A percentile compares a stretch with the other conserved stretches of the same genome.
Evolutionary conservation across 768 basidiomycete species (phyloP).

Genomic region (Mycena sanguinolenta): DNA sequence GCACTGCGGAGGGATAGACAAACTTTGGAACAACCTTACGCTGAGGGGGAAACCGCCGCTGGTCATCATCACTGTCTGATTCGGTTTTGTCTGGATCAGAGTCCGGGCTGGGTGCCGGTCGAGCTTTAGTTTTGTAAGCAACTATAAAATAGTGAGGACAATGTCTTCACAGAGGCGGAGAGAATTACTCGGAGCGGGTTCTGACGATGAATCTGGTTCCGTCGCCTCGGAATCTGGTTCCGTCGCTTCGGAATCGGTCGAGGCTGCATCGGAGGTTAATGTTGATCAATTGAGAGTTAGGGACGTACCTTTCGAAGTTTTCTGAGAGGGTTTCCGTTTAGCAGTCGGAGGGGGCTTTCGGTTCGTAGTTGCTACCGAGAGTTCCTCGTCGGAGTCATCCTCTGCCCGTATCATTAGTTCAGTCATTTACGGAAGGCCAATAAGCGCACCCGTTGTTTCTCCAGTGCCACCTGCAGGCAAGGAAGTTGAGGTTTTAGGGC

Average conservation of each 20-base stretch:
- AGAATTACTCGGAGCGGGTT: neutral
- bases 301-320: neutral
- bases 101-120: slow-evolving; percentile 44
- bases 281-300: neutral
- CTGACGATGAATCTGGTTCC: neutral
- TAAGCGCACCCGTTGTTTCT: slow-evolving; percentile 21
- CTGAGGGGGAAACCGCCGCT: neutral
- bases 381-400: slow-evolving; percentile 22
- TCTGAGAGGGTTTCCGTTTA: neutral
- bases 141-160: neutral
- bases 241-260: slow-evolving; percentile 6
- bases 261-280: neutral
- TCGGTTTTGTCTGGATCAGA: slow-evolving; percentile 55
- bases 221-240: slow-evolving; percentile 7
- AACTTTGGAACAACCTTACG: neutral
- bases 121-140: slow-evolving; percentile 17
- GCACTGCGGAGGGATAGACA: neutral
- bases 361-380: neutral
- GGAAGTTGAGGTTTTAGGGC: neutral
- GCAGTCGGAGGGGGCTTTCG: neutral
- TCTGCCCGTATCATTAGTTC: slow-evolving; percentile 13
- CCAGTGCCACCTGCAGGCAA: neutral
- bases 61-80: slow-evolving; percentile 47
- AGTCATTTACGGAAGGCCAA: neutral
- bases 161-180: neutral